A percentile compares a stretch with the other conserved stretches of the same genome.
These are phyloP conservation scores for Paramecium sonneborni DNA, from an alignment of 73 alveolate genomes.

Conservation along the genomic window DNA sequence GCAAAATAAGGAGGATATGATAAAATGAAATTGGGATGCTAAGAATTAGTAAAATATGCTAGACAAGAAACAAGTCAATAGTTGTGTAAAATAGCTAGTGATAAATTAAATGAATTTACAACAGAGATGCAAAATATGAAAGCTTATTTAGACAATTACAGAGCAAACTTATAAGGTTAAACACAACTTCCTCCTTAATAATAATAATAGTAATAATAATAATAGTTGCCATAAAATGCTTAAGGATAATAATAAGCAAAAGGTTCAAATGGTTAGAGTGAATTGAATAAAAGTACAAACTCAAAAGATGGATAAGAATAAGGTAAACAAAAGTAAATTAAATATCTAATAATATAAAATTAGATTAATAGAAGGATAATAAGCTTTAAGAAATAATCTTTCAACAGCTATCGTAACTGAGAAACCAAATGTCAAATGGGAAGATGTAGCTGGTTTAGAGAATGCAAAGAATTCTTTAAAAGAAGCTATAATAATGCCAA, in stretches of 20 bases:
- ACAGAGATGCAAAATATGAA: not conserved
- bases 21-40: conserved; percentile 1
- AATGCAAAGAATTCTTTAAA: conserved; percentile 93
- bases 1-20: conserved; percentile 18
- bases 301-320: not conserved
- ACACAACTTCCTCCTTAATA: not conserved
- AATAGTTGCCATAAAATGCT: not conserved
- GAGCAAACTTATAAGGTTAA: not conserved
- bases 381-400: conserved; percentile 18
- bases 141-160: not conserved
- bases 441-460: conserved; percentile 96
- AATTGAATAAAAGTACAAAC: not conserved
- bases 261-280: not conserved
- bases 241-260: not conserved
- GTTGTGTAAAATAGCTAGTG: not conserved
- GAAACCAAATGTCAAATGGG: conserved; percentile 97
- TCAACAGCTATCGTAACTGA: conserved; percentile 88
- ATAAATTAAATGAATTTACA: not conserved
- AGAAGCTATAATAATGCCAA: conserved; percentile 98
- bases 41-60: conserved; percentile 12
- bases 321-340: not conserved
- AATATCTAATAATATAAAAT: not conserved
- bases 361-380: not conserved
- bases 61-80: not conserved
- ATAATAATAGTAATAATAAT: not conserved